Evolutionary conservation across 441 rosid genomes (phyloP).

Genomic region (Gossypium schwendimanii): DNA sequence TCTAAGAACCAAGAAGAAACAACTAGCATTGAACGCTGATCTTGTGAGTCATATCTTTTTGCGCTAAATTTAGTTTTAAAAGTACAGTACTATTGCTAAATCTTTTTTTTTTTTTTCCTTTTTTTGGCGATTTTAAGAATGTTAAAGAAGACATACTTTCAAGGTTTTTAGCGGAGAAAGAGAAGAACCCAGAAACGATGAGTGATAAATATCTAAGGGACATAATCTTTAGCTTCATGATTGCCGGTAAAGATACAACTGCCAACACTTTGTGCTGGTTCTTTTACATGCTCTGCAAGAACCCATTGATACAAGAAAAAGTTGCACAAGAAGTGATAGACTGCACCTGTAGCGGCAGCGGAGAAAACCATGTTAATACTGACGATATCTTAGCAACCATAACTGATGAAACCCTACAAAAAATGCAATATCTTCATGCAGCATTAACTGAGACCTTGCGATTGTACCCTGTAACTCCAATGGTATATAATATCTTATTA

Average conservation of each 20-base stretch:
- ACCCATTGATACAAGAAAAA: constrained; percentile 63
- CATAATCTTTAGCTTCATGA: constrained; percentile 28
- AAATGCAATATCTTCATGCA: constrained; percentile 81
- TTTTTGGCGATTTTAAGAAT: constrained; percentile 20
- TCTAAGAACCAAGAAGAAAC: constrained; percentile 31
- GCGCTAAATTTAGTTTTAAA: no score
- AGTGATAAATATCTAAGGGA: constrained; percentile 58
- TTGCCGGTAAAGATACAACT: constrained; percentile 74
- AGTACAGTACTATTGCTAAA: not conserved
- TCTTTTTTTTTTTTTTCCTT: not conserved
- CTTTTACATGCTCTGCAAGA: constrained; percentile 60
- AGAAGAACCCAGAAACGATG: constrained; percentile 52
- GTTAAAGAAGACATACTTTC: constrained; percentile 67
- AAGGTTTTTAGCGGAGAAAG: constrained; percentile 54
- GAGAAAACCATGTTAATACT: constrained; percentile 2
- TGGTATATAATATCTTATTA: not conserved
- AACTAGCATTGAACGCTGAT: constrained; percentile 17
- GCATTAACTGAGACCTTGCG: constrained; percentile 70
- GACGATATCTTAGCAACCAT: constrained; percentile 37
- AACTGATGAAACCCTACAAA: constrained; percentile 44
- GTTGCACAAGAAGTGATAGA: constrained; percentile 46
- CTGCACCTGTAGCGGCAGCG: constrained; percentile 15
- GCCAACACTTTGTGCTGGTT: constrained; percentile 72
- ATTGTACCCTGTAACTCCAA: constrained; percentile 37
- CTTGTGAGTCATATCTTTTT: constrained; percentile 26